phyloP scores from a whole-genome alignment of 2,329 filamentous ascomycete species.

The Xylaria arbuscula region DNA sequence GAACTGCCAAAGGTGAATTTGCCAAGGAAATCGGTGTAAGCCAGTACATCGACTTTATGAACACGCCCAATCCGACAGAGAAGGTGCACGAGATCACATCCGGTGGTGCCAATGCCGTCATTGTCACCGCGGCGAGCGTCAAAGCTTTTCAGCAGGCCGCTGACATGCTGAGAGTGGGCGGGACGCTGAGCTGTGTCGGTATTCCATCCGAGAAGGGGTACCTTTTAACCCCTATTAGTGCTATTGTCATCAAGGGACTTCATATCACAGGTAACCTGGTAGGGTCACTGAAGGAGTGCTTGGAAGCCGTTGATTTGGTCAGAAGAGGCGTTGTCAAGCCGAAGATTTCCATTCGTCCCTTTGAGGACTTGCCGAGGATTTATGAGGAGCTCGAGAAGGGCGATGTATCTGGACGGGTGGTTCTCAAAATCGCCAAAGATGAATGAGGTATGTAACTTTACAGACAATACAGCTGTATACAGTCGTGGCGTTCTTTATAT shows the following conservation, averaged over 20 bases:
- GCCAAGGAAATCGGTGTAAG: constrained; percentile 54
- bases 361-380: constrained; percentile 55
- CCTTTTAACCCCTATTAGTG: constrained; percentile 55
- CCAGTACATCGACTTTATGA: constrained; percentile 55
- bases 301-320: constrained; percentile 59
- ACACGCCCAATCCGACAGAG: constrained; percentile 48
- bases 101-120: constrained; percentile 55
- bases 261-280: constrained; percentile 57
- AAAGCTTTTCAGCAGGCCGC: constrained; percentile 56
- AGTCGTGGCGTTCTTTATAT: no score
- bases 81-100: constrained; percentile 53
- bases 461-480: no score
- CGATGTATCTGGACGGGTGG: constrained; percentile 56
- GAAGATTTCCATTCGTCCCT: constrained; percentile 54
- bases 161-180: constrained; percentile 57
- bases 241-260: constrained; percentile 59
- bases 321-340: constrained; percentile 56
- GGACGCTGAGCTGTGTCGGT: constrained; percentile 57
- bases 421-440: constrained; percentile 54
- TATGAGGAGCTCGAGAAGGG: constrained; percentile 59
- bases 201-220: constrained; percentile 54
- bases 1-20: constrained; percentile 53
- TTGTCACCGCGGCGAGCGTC: constrained; percentile 56
- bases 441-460: constrained; percentile 15
- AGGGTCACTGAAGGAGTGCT: constrained; percentile 57